Evolutionary conservation across 805 yeast species (phyloP).

Genomic region (Spathaspora girioi): DNA sequence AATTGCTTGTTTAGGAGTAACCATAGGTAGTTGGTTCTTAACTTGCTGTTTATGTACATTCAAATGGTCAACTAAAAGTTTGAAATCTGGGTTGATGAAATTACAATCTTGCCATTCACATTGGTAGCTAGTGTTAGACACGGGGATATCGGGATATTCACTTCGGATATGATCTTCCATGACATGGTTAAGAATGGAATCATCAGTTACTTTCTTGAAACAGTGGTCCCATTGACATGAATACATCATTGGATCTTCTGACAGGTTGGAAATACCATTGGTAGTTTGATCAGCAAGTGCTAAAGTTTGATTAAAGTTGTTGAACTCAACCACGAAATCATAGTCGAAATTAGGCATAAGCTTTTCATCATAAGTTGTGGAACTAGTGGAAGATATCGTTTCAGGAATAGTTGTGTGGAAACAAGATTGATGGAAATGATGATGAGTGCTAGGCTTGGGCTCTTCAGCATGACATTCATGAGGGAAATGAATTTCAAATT

Average conservation of each 20-base stretch:
- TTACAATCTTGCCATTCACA: constrained; percentile 82
- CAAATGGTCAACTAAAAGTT: constrained; percentile 55
- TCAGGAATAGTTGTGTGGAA: constrained; percentile 43
- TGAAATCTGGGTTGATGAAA: constrained; percentile 49
- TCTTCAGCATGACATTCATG: constrained; percentile 29
- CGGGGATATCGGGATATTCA: constrained; percentile 1
- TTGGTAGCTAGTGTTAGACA: constrained; percentile 18
- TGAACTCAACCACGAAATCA: constrained; percentile 35
- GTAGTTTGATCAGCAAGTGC: not conserved
- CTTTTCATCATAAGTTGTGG: constrained; percentile 6
- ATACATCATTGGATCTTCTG: constrained; percentile 2
- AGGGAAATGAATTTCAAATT: constrained; percentile 36
- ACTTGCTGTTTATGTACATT: constrained; percentile 22
- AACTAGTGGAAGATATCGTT: not conserved
- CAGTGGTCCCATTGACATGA: constrained; percentile 74
- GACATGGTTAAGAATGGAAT: constrained; percentile 29
- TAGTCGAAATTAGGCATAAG: constrained; percentile 24
- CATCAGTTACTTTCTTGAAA: constrained; percentile 33
- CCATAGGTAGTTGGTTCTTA: not conserved
- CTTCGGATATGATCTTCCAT: constrained; percentile 45
- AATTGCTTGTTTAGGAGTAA: not conserved
- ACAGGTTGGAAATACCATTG: not conserved
- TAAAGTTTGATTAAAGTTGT: constrained; percentile 20
- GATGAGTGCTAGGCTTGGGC: constrained; percentile 6
- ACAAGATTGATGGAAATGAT: constrained; percentile 38